Evolutionary conservation across 2,329 filamentous ascomycete genomes (phyloP), one percentile per base, ranked within the genome.

Genomic region (Exserohilum rostratum): DNA sequence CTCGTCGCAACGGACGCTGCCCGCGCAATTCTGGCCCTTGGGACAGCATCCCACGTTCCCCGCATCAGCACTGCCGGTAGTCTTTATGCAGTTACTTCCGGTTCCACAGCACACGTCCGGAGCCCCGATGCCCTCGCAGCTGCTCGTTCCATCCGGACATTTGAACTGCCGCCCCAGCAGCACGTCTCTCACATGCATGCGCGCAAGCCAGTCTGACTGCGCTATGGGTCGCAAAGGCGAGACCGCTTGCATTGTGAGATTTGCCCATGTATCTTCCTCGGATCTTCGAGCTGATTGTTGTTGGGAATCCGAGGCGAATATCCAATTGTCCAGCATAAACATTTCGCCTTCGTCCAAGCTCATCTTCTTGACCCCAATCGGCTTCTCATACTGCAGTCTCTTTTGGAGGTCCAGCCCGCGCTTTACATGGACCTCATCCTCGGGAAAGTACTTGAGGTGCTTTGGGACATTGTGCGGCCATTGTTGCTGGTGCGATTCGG

Each of bases 41-140:
- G 88, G 88, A 75, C 90, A 95, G 74, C 90, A 95, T 3, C 90
- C 90, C 2, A 93, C 85, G 39, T 85, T 83, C 6, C 88, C 88
- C 25, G 90, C 85, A 29, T 80, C 71, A 4, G 91, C 85, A 20
- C 77, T 74, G 42, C 58, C 51, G 12, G 46, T 42, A 13, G 66
- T 61, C 17, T 53, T 66, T 30, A 89, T 85, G 70, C 90, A 95
- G 6, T 81, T 84, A 61, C 88, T 86, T 13, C 80, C 82, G n/a
- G 79, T 78, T 18, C 81, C 78, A 72, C 90, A 95, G 78, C 90
- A 95, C 73, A 87, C 89, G 72, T 91, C 84, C 1, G 88, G 84
- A 40, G 84, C 82, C 6, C 83, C 84, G 62, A 91, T 87, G 15
- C 76, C 76, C 13, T 80, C 79, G 73, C 90, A 95, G 68, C 81